Evolutionary conservation across 78 protist genomes (phyloP), one percentile per base, ranked within the genome.

Genomic region (Mastigamoeba balamuthi): DNA sequence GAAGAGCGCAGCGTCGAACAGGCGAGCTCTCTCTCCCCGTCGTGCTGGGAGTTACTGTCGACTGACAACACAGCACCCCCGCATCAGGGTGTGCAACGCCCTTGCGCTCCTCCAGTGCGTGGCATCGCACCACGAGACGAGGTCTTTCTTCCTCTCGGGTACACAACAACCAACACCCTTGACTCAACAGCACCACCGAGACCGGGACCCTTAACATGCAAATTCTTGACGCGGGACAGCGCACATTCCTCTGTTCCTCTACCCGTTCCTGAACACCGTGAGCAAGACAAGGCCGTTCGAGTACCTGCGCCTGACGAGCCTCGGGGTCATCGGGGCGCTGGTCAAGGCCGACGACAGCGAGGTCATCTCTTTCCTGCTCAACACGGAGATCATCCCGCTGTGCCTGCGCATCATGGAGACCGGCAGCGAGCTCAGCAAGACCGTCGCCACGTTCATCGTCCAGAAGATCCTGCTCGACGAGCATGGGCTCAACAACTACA

Each of bases 311-410:
- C 81, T 98, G 71, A 96, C 99, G n/a, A 68, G 86, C 29, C 95
- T 98, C 44, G 99, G 99, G 68, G 99, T 98, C 8, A 97, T 98
- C 73, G 99, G 99, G 7, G 97, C 99, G 17, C 90, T 96, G 1
- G 98, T 97, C 41, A 5, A 80, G 85, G 77, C 85, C 29, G 97
- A 96, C 74, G 97, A 94, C 72, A 28, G 77, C 30, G 95, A 95
- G 10, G 97, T 97, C 25, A 91, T 95, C 35, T 84, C 77, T 44
- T 97, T 95, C 72, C 90, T 97, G 41, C 91, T 97, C 40, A 48
- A 84, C 39, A 96, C 99, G 0, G 99, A 97, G 84, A 95, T 95
- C 72, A 95, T 97, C 67, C 98, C 99, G 48, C 82, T 97, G 70
- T 96, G 99, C 80, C 89, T 97, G 37, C 84, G 96, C 35, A 97